Base-by-base conservation (phyloP, 108 stramenopile genomes). In the Cyclotella sp. region DNA sequence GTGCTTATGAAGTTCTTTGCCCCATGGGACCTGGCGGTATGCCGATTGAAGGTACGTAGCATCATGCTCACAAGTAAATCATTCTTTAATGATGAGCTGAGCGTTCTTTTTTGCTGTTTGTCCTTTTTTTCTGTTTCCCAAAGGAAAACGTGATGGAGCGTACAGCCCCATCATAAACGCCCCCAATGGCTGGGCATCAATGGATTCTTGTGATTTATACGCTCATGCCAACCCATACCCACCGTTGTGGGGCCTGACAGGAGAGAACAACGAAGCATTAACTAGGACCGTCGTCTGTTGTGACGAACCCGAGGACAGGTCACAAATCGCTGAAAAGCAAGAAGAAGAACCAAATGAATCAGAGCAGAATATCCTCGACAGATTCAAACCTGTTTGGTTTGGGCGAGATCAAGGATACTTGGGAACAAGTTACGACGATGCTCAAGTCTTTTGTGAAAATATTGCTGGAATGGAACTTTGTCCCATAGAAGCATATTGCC, bases 401-500 rank as follows among this genome's bases (percentile, higher is more conserved):
- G 61, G 49, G 0, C 22, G 60, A 22, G 39, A 45, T 26, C 46
- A 77, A n/a, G 76, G 76, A 12, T 77, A 68, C 30, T 10, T 0
- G 1, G 76, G 76, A 27, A 44, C 30, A 45, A 39, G 24, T 1
- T 61, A 21, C 18, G 49, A 63, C 10, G 60, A 69, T 61, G 76
- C 61, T 11, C 14, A 30, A 21, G 15, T 45, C 40, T 77, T 77
- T 63, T 77, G 76, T 61, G 12, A 49, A 40, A 26, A 59, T 27
- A 39, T 81, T 53, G 68, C 63, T 16, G 69, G 62, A 19, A 81
- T 75, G 80, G 30, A 58, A n/a, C 63, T 81, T 0, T 81, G 80
- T 66, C 80, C 80, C 24, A 9, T 70, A 10, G 68, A 65, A 16
- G 76, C 67, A 0, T 77, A 77, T 60, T 77, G 76, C 29, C 76